Conservation (phyloP, 164 flowering plant genomes). For the Malania oleifera region DNA sequence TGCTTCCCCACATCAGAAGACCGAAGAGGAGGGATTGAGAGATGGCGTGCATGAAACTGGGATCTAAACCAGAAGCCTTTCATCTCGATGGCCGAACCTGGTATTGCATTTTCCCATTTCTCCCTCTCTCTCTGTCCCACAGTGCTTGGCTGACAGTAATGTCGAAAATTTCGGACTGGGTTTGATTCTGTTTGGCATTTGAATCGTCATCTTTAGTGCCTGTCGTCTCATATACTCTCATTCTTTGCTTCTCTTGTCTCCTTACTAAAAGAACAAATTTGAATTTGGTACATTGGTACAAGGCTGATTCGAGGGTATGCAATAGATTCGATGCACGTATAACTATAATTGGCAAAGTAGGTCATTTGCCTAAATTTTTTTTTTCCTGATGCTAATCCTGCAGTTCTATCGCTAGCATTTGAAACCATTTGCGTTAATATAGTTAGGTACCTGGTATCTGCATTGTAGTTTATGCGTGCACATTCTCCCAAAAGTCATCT, state of each 20-base stretch:
- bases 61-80: constrained; percentile 60
- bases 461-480: no score
- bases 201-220: neutral
- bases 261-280: neutral
- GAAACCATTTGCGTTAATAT: no score
- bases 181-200: neutral
- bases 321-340: neutral
- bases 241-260: neutral
- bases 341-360: neutral
- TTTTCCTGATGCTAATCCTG: no score
- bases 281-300: no score
- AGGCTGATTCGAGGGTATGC: neutral
- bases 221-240: no score
- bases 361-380: no score
- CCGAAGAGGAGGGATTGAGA: neutral
- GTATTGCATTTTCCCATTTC: constrained; percentile 19
- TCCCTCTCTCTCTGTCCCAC: neutral
- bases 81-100: constrained; percentile 52
- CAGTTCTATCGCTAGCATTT: no score
- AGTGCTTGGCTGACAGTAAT: neutral
- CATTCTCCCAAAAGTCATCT: no score
- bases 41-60: constrained; percentile 63
- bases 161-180: neutral
- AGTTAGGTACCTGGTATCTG: no score
- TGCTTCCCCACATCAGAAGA: neutral